Base-by-base conservation (phyloP, 2,329 filamentous ascomycete species). In the Pestalotiopsis sp. region DNA sequence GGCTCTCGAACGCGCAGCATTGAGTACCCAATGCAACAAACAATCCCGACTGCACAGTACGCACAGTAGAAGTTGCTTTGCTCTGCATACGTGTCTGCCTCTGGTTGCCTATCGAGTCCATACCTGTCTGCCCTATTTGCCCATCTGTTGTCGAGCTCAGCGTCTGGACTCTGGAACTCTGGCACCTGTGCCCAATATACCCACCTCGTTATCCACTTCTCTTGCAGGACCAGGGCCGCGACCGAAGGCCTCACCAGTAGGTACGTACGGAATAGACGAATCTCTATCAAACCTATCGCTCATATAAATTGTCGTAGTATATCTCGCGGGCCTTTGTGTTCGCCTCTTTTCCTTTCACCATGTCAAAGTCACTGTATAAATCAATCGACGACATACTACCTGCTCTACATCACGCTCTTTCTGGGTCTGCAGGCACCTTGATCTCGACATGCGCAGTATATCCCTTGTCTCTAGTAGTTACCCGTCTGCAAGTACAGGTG, bases 381-480 rank as follows among this genome's bases (percentile, higher is more conserved):
- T 69, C 68, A 69, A 14, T 67, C 62, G 65, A 71, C 71, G 75
- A 71, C 72, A 69, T 84, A 76, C 86, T 96, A 4, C 92, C 93
- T 64, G 93, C 94, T 41, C 83, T 97, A 9, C 92, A 93, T 59
- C 94, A 97, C 83, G 94, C 93, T 67, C 80, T 93, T 39, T 94
- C 94, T 4, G 94, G 94, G 65, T 92, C 93, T 4, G 83, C 90
- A 0, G 94, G 94, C 45, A 92, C 93, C 0, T 92, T 93, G 17
- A 86, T 95, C 69, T 93, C 94, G 12, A 95, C 95, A 74, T 85
- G 94, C 61, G 81, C 90, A 67, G 90, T 93, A 5, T 97, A 97
- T 77, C 95, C 94, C 1, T 87, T 97, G 68, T 92, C 94, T 75
- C 87, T 97, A 58, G 89, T 96, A 71, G 91, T 94, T 67, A 94